Conservation (phyloP, 75 land plant species). For the Cunninghamia lanceolata region DNA sequence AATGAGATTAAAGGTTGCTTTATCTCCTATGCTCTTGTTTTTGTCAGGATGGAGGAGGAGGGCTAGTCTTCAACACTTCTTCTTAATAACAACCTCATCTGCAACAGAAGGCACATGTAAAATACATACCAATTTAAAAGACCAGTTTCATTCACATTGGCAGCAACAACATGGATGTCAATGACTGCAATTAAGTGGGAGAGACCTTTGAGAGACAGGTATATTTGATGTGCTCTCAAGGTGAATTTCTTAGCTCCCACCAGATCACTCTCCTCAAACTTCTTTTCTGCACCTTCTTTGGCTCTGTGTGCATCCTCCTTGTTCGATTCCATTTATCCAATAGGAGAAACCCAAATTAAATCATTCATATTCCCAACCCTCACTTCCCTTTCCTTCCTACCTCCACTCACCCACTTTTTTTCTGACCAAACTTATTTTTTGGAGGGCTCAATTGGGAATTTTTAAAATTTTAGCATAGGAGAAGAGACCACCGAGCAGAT, state of each 20-base stretch:
- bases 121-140: slow-evolving; percentile 67
- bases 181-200: slow-evolving; percentile 57
- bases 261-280: slow-evolving; percentile 53
- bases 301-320: slow-evolving; percentile 68
- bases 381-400: too few relatives aligned
- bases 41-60: slow-evolving; percentile 83
- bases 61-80: slow-evolving; percentile 64
- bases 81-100: slow-evolving; percentile 30
- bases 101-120: slow-evolving; percentile 48
- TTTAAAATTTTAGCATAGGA: too few relatives aligned
- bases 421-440: too few relatives aligned
- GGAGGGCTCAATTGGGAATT: too few relatives aligned
- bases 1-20: slow-evolving; percentile 64
- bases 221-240: slow-evolving; percentile 58
- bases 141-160: slow-evolving; percentile 27
- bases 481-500: too few relatives aligned
- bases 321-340: slow-evolving; percentile 38
- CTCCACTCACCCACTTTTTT: too few relatives aligned
- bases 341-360: not conserved
- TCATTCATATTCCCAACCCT: too few relatives aligned
- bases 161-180: slow-evolving; percentile 67
- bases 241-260: slow-evolving; percentile 57
- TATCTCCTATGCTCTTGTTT: slow-evolving; percentile 53
- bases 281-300: slow-evolving; percentile 64
- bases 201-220: slow-evolving; percentile 62